Percentiles rank a stretch among this genome's conserved stretches.
phyloP scores from a whole-genome alignment of 2,329 filamentous ascomycete species.

The Drechslerella coelobrocha region DNA sequence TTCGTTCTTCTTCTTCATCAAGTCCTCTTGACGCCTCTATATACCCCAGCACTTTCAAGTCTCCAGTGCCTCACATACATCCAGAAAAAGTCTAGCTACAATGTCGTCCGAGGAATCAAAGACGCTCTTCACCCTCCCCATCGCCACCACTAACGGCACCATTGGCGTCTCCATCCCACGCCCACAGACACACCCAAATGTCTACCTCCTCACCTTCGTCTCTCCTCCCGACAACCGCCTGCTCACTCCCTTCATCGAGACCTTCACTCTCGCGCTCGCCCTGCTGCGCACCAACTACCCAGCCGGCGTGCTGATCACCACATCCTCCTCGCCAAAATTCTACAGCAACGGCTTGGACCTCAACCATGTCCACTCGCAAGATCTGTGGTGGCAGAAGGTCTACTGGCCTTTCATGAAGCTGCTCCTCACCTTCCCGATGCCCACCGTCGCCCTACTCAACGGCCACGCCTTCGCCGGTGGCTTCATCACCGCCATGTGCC shows the following conservation, averaged over 20 bases:
- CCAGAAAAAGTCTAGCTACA: slow-evolving; percentile 62
- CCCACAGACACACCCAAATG: slow-evolving; percentile 57
- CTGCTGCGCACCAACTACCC: slow-evolving; percentile 72
- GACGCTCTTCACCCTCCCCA: slow-evolving; percentile 55
- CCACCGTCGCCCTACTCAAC: slow-evolving; percentile 78
- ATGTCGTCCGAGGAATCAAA: slow-evolving; percentile 61
- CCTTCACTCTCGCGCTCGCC: slow-evolving; percentile 75
- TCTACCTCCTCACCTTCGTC: slow-evolving; percentile 76
- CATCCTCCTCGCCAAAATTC: slow-evolving; percentile 77
- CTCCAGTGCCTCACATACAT: too few relatives aligned
- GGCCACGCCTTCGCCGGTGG: slow-evolving; percentile 83
- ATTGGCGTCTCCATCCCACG: slow-evolving; percentile 70
- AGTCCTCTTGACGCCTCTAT: too few relatives aligned
- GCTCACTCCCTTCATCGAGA: slow-evolving; percentile 70
- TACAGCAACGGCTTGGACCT: slow-evolving; percentile 85
- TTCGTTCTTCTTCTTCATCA: too few relatives aligned
- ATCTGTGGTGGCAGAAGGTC: slow-evolving; percentile 67
- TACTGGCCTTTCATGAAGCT: slow-evolving; percentile 69
- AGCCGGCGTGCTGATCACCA: slow-evolving; percentile 78
- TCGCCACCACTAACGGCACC: slow-evolving; percentile 61
- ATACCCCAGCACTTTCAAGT: too few relatives aligned
- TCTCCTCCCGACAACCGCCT: slow-evolving; percentile 79
- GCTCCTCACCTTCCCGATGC: slow-evolving; percentile 72
- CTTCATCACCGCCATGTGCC: slow-evolving; percentile 80
- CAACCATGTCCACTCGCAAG: slow-evolving; percentile 66